Evolutionary conservation across 345 rosid species (phyloP).

Genomic region (Hypericum androsaemum): DNA sequence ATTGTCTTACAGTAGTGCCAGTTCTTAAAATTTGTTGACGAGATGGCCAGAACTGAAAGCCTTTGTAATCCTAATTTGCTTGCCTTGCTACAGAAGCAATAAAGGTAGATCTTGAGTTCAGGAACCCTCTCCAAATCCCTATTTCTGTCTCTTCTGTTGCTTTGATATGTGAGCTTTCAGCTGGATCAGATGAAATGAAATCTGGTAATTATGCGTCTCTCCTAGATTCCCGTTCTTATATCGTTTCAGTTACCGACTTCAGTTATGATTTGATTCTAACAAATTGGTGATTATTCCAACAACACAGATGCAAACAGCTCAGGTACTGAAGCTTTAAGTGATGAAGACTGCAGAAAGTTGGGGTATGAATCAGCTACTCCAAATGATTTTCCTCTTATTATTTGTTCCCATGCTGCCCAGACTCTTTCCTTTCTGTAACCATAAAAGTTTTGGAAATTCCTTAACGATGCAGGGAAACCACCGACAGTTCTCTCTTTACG

Average conservation of each 20-base stretch:
- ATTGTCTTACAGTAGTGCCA: no score
- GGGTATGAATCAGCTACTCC: constrained; percentile 24
- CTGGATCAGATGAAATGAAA: constrained; percentile 43
- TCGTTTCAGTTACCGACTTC: background rate
- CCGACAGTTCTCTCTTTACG: constrained; percentile 39
- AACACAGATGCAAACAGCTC: constrained; percentile 40
- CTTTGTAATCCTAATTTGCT: constrained; percentile 7
- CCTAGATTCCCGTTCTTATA: constrained; percentile 13
- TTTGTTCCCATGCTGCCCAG: constrained; percentile 7
- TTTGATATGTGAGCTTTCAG: constrained; percentile 65
- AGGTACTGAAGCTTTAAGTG: constrained; percentile 29
- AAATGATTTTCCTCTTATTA: background rate
- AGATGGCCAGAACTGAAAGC: background rate
- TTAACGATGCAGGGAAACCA: constrained; percentile 42
- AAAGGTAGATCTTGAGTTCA: constrained; percentile 62
- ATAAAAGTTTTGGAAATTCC: constrained; percentile 14
- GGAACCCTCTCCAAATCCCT: constrained; percentile 72
- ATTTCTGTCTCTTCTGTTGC: constrained; percentile 61
- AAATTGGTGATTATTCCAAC: constrained; percentile 10
- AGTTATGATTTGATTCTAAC: background rate
- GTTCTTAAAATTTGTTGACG: no score
- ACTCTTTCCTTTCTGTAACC: constrained; percentile 4
- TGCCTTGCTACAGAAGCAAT: constrained; percentile 53
- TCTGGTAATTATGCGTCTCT: constrained; percentile 37
- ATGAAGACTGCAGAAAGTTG: constrained; percentile 29